phyloP scores from a whole-genome alignment of 1,139 yeast genomes.

The Wickerhamiella infanticola region DNA sequence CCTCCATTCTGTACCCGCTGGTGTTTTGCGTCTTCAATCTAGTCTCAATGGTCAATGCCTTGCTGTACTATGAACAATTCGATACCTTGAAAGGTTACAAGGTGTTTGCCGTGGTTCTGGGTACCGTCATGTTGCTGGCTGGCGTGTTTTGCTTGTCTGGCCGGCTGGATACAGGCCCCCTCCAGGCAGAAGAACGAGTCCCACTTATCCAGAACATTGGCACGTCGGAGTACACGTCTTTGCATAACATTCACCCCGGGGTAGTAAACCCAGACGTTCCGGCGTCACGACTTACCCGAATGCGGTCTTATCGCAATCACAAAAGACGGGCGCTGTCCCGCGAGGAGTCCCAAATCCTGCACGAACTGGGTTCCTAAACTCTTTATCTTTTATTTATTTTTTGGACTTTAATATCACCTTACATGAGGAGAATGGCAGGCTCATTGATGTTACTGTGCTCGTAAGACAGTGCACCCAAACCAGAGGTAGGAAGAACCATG shows the following conservation, averaged over 20 bases:
- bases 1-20: constrained; percentile 69
- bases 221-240: background rate
- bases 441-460: constrained; percentile 73
- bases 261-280: background rate
- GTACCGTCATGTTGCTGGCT: constrained; percentile 33
- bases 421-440: constrained; percentile 61
- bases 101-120: constrained; percentile 33
- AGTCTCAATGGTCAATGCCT: constrained; percentile 56
- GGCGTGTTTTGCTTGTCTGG: constrained; percentile 43
- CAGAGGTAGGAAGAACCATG: constrained; percentile 84
- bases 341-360: constrained; percentile 16
- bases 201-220: constrained; percentile 6
- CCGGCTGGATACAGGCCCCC: constrained; percentile 20
- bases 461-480: constrained; percentile 81
- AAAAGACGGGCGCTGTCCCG: constrained; percentile 8
- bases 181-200: constrained; percentile 8
- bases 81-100: constrained; percentile 25
- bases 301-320: constrained; percentile 2
- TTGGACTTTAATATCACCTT: background rate
- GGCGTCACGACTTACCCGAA: background rate
- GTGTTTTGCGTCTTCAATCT: constrained; percentile 75
- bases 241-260: background rate
- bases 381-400: background rate
- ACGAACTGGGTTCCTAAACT: constrained; percentile 9
- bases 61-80: constrained; percentile 46